These are phyloP conservation scores for Trypanosoma caninum DNA, from an alignment of 208 protist species.

Conservation along the genomic window DNA sequence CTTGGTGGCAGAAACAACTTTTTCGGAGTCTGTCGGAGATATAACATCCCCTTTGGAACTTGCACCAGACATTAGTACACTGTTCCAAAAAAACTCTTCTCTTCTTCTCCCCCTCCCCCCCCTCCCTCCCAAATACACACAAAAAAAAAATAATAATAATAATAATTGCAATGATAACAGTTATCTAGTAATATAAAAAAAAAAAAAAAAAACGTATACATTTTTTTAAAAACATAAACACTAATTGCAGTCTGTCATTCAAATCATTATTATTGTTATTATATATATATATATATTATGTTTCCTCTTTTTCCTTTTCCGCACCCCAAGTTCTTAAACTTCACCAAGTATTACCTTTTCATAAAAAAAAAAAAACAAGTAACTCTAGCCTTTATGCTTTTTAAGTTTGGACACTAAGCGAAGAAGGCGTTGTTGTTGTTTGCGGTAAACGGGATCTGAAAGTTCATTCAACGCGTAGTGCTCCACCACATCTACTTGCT, in stretches of 20 bases:
- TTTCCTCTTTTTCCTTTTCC: not conserved
- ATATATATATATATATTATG: not conserved
- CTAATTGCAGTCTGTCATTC: too few relatives aligned
- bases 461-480: conserved; percentile 24
- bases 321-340: not conserved
- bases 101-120: too few relatives aligned
- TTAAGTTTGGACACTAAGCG: conserved; percentile 20
- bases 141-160: not conserved
- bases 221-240: not conserved
- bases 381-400: conserved; percentile 2
- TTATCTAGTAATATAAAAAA: conserved; percentile 1
- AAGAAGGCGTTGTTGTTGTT: conserved; percentile 15
- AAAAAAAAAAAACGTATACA: not conserved
- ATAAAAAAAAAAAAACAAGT: too few relatives aligned
- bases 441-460: conserved; percentile 10
- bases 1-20: not conserved
- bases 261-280: not conserved
- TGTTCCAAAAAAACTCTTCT: too few relatives aligned
- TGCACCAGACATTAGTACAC: too few relatives aligned
- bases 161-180: not conserved
- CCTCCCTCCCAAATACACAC: too few relatives aligned
- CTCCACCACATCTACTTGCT: conserved; percentile 24
- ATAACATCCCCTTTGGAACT: too few relatives aligned
- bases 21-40: not conserved
- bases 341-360: too few relatives aligned